Conservation (phyloP, 176 grass and related monocot genomes). For the Chrysopogon serrulatus region DNA sequence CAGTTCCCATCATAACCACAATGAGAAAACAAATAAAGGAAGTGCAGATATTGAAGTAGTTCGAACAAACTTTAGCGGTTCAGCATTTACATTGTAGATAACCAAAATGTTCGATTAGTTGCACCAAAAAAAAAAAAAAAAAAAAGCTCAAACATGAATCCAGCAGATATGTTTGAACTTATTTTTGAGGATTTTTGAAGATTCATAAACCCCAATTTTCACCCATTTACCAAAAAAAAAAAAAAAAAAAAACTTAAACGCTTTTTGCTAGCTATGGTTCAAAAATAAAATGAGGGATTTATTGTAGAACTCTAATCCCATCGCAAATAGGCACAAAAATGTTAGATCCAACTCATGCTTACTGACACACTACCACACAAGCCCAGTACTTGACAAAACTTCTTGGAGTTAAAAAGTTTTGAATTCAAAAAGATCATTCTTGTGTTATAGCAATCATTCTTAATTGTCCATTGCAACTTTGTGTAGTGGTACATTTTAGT, state of each 20-base stretch:
- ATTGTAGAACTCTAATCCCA: not conserved
- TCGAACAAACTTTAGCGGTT: not conserved
- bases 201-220: not conserved
- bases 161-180: not conserved
- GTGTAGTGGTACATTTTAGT: not conserved
- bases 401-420: not conserved
- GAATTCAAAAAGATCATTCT: not conserved
- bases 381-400: not conserved
- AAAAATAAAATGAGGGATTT: not conserved
- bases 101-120: not conserved
- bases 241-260: not conserved
- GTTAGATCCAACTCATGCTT: not conserved
- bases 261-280: not conserved
- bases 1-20: not conserved
- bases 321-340: not conserved
- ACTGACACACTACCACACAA: not conserved
- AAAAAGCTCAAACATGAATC: not conserved
- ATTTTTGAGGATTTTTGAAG: not conserved
- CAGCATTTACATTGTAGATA: not conserved
- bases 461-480: not conserved
- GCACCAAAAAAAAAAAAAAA: not conserved
- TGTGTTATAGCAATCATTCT: not conserved
- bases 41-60: not conserved
- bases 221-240: not conserved
- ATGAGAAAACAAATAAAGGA: not conserved